A percentile compares a stretch with the other conserved stretches of the same genome.
Conservation (phyloP, 352 stramenopile species). For the Pythium brachiatum region DNA sequence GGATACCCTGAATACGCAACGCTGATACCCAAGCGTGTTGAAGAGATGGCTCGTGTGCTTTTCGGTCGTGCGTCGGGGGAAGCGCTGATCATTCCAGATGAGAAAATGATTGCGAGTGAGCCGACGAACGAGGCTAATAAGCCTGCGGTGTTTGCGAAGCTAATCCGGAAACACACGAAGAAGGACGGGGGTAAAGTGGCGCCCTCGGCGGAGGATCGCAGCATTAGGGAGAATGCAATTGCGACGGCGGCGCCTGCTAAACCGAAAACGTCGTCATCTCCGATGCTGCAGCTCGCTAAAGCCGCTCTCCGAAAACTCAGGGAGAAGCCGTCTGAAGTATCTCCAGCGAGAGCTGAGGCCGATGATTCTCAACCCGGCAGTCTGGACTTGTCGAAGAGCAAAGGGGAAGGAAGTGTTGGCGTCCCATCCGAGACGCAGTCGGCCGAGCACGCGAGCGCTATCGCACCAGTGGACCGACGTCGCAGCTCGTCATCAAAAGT, state of each 20-base stretch:
- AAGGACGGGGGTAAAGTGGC: conserved; percentile 34
- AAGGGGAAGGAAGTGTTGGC: neutral
- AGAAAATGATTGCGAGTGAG: conserved; percentile 2
- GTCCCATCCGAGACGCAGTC: neutral
- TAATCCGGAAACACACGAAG: conserved; percentile 53
- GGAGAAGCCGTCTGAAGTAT: neutral
- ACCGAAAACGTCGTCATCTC: neutral
- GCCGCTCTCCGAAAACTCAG: neutral
- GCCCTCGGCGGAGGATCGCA: conserved; percentile 16
- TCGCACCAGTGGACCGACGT: neutral
- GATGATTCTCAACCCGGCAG: neutral
- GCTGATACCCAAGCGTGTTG: conserved; percentile 38
- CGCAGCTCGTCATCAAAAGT: conserved; percentile 7
- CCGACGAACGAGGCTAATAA: conserved; percentile 7
- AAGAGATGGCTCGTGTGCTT: conserved; percentile 41
- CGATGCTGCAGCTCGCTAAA: neutral
- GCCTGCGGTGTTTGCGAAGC: conserved; percentile 34
- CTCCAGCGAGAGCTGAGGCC: neutral
- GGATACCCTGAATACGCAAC: conserved; percentile 47
- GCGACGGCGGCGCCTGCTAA: too few species aligned
- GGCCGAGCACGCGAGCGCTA: neutral
- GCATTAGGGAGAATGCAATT: neutral
- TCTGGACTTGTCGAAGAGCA: neutral
- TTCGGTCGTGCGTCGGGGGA: conserved; percentile 32
- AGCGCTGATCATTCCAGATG: conserved; percentile 22